phyloP scores from a whole-genome alignment of 768 basidiomycete genomes.

The Cystofilobasidium ferigula region DNA sequence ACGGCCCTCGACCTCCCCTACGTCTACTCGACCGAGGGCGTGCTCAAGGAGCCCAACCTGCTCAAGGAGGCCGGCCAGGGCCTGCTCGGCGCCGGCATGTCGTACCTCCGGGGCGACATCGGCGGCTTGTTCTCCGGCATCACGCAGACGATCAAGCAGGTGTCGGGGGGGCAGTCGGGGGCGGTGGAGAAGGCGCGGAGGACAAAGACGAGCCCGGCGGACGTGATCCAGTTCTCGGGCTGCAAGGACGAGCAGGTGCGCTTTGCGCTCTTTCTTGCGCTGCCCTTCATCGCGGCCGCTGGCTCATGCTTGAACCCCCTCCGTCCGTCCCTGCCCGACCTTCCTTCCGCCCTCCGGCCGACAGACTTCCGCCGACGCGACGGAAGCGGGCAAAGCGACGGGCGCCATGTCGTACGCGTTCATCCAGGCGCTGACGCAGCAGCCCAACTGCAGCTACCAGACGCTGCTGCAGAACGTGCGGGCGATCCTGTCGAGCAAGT shows the following conservation, averaged over 20 bases:
- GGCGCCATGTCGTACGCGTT: conserved; percentile 43
- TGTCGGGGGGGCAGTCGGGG: not conserved
- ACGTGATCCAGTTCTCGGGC: conserved; percentile 48
- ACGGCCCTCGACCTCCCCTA: conserved; percentile 55
- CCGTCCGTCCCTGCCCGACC: not conserved
- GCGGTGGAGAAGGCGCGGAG: conserved; percentile 7
- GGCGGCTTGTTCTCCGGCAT: conserved; percentile 53
- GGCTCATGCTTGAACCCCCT: not conserved
- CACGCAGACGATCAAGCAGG: not conserved
- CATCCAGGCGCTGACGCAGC: conserved; percentile 9
- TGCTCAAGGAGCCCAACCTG: conserved; percentile 85
- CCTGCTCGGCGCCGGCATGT: conserved; percentile 61
- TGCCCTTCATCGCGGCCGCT: not conserved
- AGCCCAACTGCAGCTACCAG: conserved; percentile 28
- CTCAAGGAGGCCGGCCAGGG: conserved; percentile 78
- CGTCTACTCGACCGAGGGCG: conserved; percentile 82
- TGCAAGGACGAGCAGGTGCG: conserved; percentile 11
- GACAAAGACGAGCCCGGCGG: conserved; percentile 65
- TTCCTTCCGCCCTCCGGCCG: conserved; percentile 37
- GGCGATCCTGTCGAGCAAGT: conserved; percentile 39
- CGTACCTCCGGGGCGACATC: conserved; percentile 62
- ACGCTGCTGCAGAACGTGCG: conserved; percentile 40
- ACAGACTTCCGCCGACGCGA: conserved; percentile 43
- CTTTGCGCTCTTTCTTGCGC: not conserved
- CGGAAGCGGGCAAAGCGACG: conserved; percentile 42